Evolutionary conservation across 1,284 basidiomycete genomes (phyloP).

Genomic region (Amylostereum chailletii): DNA sequence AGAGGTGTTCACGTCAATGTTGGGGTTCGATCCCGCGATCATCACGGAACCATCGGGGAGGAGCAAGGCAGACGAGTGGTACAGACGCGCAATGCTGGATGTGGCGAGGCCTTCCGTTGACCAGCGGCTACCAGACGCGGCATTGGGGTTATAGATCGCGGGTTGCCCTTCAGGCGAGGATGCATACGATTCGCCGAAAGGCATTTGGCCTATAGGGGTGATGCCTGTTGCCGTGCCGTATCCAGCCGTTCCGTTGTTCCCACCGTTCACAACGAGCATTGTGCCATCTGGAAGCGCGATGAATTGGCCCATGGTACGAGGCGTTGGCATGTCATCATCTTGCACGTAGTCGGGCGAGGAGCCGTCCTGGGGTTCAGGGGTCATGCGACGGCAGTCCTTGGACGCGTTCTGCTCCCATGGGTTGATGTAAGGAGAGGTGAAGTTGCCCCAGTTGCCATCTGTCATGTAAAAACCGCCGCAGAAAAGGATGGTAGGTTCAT

Average conservation of each 20-base stretch:
- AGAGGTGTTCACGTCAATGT: constrained; percentile 69
- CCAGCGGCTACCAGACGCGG: constrained; percentile 62
- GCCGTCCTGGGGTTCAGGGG: constrained; percentile 67
- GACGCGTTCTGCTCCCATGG: constrained; percentile 63
- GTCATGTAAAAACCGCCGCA: constrained; percentile 81
- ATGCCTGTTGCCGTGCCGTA: constrained; percentile 45
- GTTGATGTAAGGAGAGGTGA: constrained; percentile 53
- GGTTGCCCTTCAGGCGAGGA: constrained; percentile 59
- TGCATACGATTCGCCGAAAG: constrained; percentile 54
- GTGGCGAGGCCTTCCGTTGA: constrained; percentile 52
- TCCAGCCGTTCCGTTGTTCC: constrained; percentile 65
- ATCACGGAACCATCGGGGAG: constrained; percentile 83
- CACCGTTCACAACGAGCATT: constrained; percentile 73
- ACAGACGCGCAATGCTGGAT: constrained; percentile 66
- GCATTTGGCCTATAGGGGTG: constrained; percentile 42
- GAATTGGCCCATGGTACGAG: constrained; percentile 82
- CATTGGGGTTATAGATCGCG: constrained; percentile 69
- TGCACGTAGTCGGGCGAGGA: constrained; percentile 44
- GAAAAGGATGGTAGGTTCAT: constrained; percentile 77
- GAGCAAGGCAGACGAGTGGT: constrained; percentile 82
- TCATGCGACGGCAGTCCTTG: constrained; percentile 61
- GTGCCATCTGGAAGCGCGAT: constrained; percentile 72
- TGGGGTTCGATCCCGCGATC: constrained; percentile 89
- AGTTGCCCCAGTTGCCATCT: constrained; percentile 63
- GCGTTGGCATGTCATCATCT: constrained; percentile 68